Conservation (phyloP, 176 grass and related monocot species). For the Puccinellia tenuiflora region DNA sequence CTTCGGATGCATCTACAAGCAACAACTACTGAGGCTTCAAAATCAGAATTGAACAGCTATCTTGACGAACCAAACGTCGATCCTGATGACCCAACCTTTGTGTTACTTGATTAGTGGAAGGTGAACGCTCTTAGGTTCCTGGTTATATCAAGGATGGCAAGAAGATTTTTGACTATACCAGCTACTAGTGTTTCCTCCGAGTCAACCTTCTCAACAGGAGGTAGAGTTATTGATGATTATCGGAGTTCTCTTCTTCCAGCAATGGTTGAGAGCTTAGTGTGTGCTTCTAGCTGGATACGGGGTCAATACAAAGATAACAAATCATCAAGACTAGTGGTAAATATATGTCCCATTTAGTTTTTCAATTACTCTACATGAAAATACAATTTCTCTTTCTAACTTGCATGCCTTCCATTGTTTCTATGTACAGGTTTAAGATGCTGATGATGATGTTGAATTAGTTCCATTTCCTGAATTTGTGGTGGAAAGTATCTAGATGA, state of each 20-base stretch:
- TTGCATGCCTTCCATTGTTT: too few relatives aligned
- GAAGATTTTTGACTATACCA: not conserved
- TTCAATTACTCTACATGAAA: not conserved
- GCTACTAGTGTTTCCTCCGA: too few relatives aligned
- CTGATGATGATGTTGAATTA: too few relatives aligned
- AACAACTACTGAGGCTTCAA: not conserved
- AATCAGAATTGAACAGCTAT: not conserved
- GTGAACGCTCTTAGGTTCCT: not conserved
- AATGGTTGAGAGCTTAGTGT: too few relatives aligned
- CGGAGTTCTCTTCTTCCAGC: too few relatives aligned
- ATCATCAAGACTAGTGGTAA: not conserved
- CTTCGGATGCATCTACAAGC: not conserved
- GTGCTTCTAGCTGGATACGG: not conserved
- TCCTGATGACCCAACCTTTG: not conserved
- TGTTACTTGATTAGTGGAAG: not conserved
- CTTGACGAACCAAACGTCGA: not conserved
- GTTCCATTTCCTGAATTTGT: too few relatives aligned
- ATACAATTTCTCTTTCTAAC: too few relatives aligned
- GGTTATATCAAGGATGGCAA: not conserved
- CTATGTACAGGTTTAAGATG: too few relatives aligned
- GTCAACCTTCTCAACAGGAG: too few relatives aligned
- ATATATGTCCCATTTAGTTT: not conserved
- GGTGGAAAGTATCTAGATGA: too few relatives aligned
- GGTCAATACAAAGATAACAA: not conserved
- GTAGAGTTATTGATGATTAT: too few relatives aligned